These are phyloP conservation scores for Chaetomiaceae sp. DNA, from an alignment of 2,329 filamentous ascomycete genomes.

Conservation along the genomic window DNA sequence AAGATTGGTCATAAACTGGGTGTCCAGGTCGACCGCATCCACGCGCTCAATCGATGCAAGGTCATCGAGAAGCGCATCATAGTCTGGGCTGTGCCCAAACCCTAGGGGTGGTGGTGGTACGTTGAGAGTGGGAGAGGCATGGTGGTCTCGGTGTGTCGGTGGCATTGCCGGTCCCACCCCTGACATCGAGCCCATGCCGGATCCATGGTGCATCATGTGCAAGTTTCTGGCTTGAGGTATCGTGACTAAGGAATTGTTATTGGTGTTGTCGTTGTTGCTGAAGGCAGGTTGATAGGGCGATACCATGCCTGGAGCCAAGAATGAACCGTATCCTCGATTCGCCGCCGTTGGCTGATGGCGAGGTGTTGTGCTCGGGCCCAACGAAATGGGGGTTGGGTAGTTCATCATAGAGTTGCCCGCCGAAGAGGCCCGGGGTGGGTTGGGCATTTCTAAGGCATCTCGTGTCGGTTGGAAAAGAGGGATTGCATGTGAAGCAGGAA, in stretches of 20 bases:
- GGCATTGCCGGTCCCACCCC: neutral
- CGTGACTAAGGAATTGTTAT: neutral
- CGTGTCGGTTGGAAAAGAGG: neutral
- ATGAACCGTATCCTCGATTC: constrained; percentile 5
- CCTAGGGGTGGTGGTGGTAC: constrained; percentile 1
- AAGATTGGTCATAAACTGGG: constrained; percentile 63
- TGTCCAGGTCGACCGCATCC: constrained; percentile 48
- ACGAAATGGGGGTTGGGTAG: neutral
- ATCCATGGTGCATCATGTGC: neutral
- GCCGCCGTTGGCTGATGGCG: neutral
- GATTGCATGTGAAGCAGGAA: neutral
- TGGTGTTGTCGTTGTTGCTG: too few species aligned
- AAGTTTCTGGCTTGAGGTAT: neutral
- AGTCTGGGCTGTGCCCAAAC: constrained; percentile 35
- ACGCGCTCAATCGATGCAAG: constrained; percentile 47
- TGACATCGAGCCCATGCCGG: neutral
- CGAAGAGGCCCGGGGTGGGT: neutral
- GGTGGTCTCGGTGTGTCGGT: constrained; percentile 2
- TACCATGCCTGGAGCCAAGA: neutral
- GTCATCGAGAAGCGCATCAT: constrained; percentile 49
- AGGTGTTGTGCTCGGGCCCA: neutral
- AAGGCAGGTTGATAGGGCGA: constrained; percentile 1
- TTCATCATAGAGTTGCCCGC: neutral
- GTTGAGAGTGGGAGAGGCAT: neutral
- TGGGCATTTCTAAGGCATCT: neutral